Evolutionary conservation across 305 asterid genomes (phyloP).

Genomic region (Fraxinus ornus): DNA sequence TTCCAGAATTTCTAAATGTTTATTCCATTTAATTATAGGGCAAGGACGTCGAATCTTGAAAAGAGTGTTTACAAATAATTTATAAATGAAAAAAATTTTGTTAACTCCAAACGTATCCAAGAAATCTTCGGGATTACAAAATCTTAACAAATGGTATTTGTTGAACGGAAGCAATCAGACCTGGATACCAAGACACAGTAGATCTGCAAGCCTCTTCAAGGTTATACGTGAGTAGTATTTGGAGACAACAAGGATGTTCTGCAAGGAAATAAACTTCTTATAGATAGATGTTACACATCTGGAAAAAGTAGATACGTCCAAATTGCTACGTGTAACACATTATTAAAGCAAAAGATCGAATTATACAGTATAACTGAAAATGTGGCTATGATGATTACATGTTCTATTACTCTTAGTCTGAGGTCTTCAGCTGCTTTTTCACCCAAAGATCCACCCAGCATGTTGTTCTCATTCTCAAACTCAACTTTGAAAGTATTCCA

Average conservation of each 20-base stretch:
- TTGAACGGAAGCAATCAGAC: constrained; percentile 33
- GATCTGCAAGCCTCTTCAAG: constrained; percentile 85
- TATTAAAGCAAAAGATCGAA: not conserved
- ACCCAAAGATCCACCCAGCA: constrained; percentile 80
- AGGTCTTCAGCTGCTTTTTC: constrained; percentile 91
- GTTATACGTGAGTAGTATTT: constrained; percentile 81
- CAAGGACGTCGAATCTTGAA: not conserved
- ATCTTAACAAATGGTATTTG: not conserved
- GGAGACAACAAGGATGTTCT: constrained; percentile 91
- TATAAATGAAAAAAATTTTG: not conserved
- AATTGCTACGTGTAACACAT: not conserved
- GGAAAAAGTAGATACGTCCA: not conserved
- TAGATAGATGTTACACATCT: not conserved
- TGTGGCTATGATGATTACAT: constrained; percentile 46
- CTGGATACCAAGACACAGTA: constrained; percentile 77
- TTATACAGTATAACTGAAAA: constrained; percentile 13
- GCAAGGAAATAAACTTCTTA: constrained; percentile 32
- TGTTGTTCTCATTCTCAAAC: constrained; percentile 78
- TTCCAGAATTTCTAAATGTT: not conserved
- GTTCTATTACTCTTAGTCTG: constrained; percentile 81
- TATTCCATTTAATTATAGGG: not conserved
- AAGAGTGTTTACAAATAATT: not conserved
- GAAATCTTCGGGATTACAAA: not conserved
- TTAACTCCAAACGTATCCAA: not conserved
- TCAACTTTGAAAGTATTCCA: constrained; percentile 85